These are phyloP conservation scores for Galeopsis tetrahit DNA, from an alignment of 257 asterid species.

Conservation along the genomic window DNA sequence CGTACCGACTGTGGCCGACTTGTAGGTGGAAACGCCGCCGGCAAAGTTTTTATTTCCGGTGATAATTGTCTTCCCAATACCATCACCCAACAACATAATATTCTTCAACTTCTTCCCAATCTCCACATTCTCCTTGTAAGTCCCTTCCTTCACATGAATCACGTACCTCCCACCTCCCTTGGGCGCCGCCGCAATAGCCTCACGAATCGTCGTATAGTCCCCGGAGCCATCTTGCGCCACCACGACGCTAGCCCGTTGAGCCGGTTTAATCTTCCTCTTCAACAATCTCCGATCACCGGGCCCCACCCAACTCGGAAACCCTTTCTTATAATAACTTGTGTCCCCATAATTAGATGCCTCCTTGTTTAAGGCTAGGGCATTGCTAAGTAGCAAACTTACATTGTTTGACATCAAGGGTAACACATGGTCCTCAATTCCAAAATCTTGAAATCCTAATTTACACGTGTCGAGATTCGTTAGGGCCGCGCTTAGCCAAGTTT, in stretches of 20 bases:
- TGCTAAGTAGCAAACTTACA: conserved; percentile 60
- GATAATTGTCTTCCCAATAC: conserved; percentile 81
- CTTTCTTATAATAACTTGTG: conserved; percentile 28
- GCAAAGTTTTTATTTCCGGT: conserved; percentile 77
- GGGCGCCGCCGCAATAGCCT: conserved; percentile 58
- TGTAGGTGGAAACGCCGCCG: conserved; percentile 76
- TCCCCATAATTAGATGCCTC: conserved; percentile 13
- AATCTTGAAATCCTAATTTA: conserved; percentile 57
- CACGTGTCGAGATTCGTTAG: conserved; percentile 79
- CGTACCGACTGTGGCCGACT: conserved; percentile 75
- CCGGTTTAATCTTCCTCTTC: too few relatives aligned
- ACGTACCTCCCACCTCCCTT: conserved; percentile 57
- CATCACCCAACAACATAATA: conserved; percentile 83
- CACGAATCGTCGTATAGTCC: conserved; percentile 53
- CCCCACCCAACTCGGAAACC: conserved; percentile 72
- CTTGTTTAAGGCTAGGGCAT: conserved; percentile 59
- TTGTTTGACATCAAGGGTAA: conserved; percentile 57
- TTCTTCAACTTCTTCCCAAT: conserved; percentile 55
- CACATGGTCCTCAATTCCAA: conserved; percentile 46
- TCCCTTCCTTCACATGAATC: conserved; percentile 72
- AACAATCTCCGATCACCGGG: conserved; percentile 61
- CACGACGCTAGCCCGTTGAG: conserved; percentile 42
- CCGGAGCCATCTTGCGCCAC: conserved; percentile 84
- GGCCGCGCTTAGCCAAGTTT: conserved; percentile 85
- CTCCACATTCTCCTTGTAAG: conserved; percentile 68